Evolutionary conservation across 768 basidiomycete species (phyloP).

Genomic region (Lactifluus volemus): DNA sequence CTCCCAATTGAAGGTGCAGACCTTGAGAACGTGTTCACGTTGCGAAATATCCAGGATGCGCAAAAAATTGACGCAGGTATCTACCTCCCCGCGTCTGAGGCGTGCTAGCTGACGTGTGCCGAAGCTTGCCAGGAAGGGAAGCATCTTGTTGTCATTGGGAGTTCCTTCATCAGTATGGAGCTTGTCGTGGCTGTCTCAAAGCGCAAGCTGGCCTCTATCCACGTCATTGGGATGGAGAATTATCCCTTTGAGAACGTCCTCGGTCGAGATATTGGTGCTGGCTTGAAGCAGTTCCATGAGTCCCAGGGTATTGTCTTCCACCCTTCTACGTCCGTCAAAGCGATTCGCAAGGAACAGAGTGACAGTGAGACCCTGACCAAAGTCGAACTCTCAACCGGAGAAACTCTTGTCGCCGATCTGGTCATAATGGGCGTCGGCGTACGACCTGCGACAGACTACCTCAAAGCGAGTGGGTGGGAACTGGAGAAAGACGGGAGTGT

Average conservation of each 20-base stretch:
- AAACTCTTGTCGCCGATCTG: slow-evolving; percentile 61
- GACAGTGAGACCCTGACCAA: slow-evolving; percentile 38
- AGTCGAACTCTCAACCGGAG: slow-evolving; percentile 32
- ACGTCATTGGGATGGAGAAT: slow-evolving; percentile 77
- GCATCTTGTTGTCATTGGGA: slow-evolving; percentile 73
- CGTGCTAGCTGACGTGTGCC: background rate
- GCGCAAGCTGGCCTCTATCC: slow-evolving; percentile 70
- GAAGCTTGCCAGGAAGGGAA: slow-evolving; percentile 65
- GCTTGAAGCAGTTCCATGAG: slow-evolving; percentile 73
- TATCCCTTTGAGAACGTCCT: slow-evolving; percentile 76
- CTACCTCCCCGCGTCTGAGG: slow-evolving; percentile 8
- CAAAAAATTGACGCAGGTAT: slow-evolving; percentile 62
- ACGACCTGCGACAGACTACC: slow-evolving; percentile 68
- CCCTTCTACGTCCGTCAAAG: slow-evolving; percentile 59
- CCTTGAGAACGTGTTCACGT: slow-evolving; percentile 66
- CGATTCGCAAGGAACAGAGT: slow-evolving; percentile 42
- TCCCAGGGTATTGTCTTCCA: slow-evolving; percentile 80
- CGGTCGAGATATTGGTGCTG: slow-evolving; percentile 71
- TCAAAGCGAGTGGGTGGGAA: slow-evolving; percentile 59
- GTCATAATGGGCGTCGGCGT: slow-evolving; percentile 86
- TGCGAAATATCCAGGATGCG: slow-evolving; percentile 63
- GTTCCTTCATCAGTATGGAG: slow-evolving; percentile 91
- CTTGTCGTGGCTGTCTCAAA: slow-evolving; percentile 67
- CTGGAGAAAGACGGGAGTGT: slow-evolving; percentile 73
- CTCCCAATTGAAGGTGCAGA: slow-evolving; percentile 71